These are phyloP conservation scores for Epichloe uncinata DNA, from an alignment of 2,329 filamentous ascomycete species.

Conservation along the genomic window DNA sequence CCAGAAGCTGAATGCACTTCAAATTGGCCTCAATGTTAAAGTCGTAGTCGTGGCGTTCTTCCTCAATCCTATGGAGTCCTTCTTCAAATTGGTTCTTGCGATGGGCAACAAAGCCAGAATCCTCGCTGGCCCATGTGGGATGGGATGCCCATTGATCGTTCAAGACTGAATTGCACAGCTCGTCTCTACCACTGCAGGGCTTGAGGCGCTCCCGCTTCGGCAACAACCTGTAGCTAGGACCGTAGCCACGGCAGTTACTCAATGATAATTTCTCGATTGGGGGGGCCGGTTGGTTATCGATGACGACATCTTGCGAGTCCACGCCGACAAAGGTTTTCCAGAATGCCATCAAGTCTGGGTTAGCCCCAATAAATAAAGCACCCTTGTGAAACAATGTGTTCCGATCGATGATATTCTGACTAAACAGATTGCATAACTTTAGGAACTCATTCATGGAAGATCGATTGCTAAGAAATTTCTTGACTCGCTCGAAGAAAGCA, in stretches of 20 bases:
- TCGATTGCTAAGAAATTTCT: slow-evolving; percentile 91
- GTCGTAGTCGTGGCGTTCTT: slow-evolving; percentile 96
- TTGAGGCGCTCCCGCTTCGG: slow-evolving; percentile 85
- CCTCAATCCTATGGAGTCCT: slow-evolving; percentile 87
- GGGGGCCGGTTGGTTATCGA: slow-evolving; percentile 67
- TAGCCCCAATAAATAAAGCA: slow-evolving; percentile 73
- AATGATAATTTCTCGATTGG: slow-evolving; percentile 77
- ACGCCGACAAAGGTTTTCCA: slow-evolving; percentile 77
- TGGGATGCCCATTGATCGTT: slow-evolving; percentile 99
- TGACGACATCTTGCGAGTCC: slow-evolving; percentile 60
- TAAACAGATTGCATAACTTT: slow-evolving; percentile 93
- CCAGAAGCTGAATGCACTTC: slow-evolving; percentile 89
- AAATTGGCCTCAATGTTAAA: slow-evolving; percentile 94
- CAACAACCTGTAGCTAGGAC: slow-evolving; percentile 85
- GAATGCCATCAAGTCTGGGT: slow-evolving; percentile 75
- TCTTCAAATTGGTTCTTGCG: slow-evolving; percentile 95
- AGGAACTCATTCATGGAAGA: slow-evolving; percentile 90
- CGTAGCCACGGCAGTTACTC: slow-evolving; percentile 89
- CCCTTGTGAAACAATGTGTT: slow-evolving; percentile 73
- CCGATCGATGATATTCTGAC: slow-evolving; percentile 80
- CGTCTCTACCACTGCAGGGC: slow-evolving; percentile 84
- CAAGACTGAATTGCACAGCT: slow-evolving; percentile 82
- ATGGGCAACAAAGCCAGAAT: slow-evolving; percentile 94
- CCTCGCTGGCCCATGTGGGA: slow-evolving; percentile 96
- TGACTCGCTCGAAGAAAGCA: slow-evolving; percentile 88